A percentile compares a stretch with the other conserved stretches of the same genome.
Conservation (phyloP, 441 rosid species). For the Cnidoscolus chayamansa region DNA sequence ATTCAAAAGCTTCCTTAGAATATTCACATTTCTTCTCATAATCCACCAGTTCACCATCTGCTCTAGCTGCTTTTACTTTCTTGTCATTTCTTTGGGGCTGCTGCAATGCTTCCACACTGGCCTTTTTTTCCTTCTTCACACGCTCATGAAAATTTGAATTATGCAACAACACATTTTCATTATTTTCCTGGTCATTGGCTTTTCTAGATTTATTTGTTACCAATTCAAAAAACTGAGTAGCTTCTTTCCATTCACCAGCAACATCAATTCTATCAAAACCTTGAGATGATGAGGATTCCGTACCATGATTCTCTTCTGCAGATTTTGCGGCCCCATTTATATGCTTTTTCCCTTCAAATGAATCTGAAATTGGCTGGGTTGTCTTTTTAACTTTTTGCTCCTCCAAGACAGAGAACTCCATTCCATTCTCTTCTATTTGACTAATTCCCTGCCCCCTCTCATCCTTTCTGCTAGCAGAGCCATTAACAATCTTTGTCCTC, state of each 20-base stretch:
- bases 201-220: constrained; percentile 50
- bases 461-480: constrained; percentile 19
- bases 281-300: constrained; percentile 45
- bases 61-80: constrained; percentile 29
- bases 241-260: constrained; percentile 75
- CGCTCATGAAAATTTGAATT: constrained; percentile 28
- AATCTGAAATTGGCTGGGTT: constrained; percentile 26
- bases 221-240: constrained; percentile 63
- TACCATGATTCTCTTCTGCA: constrained; percentile 38
- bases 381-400: constrained; percentile 27
- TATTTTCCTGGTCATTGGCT: constrained; percentile 38
- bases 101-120: constrained; percentile 31
- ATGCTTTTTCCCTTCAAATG: constrained; percentile 30
- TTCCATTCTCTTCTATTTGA: constrained; percentile 30
- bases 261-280: constrained; percentile 41
- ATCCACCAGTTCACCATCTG: constrained; percentile 27
- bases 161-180: constrained; percentile 31
- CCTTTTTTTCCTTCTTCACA: constrained; percentile 39
- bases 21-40: constrained; percentile 22
- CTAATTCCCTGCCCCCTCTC: constrained; percentile 19
- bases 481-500: constrained; percentile 22
- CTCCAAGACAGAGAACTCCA: constrained; percentile 24
- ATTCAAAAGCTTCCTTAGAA: constrained; percentile 29
- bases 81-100: constrained; percentile 30
- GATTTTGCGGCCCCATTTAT: constrained; percentile 27